Evolutionary conservation across 176 grass and related monocot species (phyloP).

Genomic region (Avena eriantha): DNA sequence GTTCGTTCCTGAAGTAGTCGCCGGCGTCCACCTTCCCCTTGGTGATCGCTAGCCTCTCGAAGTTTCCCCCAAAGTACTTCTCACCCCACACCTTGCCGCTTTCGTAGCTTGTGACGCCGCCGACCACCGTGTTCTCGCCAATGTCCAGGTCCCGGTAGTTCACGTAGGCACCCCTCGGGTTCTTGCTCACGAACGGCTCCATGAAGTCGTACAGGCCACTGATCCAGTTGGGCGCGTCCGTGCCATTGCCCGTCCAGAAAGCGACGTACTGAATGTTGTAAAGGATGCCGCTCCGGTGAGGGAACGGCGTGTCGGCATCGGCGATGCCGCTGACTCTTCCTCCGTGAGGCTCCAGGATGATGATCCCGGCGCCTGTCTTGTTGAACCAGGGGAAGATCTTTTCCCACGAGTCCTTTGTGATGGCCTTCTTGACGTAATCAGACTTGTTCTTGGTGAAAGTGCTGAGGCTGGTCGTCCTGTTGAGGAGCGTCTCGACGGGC

Average conservation of each 20-base stretch:
- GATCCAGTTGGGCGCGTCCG: slow-evolving; percentile 32
- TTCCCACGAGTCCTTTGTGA: background rate
- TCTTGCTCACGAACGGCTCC: slow-evolving; percentile 45
- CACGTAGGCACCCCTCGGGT: slow-evolving; percentile 46
- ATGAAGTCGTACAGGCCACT: slow-evolving; percentile 29
- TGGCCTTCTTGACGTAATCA: slow-evolving; percentile 40
- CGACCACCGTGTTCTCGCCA: slow-evolving; percentile 43
- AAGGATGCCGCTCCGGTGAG: slow-evolving; percentile 35
- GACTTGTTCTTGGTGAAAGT: slow-evolving; percentile 33
- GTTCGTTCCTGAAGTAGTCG: slow-evolving; percentile 68
- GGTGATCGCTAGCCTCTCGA: slow-evolving; percentile 39
- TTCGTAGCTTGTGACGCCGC: slow-evolving; percentile 41
- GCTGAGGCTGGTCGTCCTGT: background rate
- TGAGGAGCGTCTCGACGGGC: slow-evolving; percentile 19
- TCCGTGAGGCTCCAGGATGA: slow-evolving; percentile 41
- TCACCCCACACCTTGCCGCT: slow-evolving; percentile 51
- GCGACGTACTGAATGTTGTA: slow-evolving; percentile 50
- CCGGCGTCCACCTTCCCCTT: slow-evolving; percentile 49
- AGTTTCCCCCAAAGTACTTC: slow-evolving; percentile 54
- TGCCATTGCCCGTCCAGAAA: background rate
- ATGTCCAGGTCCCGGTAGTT: slow-evolving; percentile 60
- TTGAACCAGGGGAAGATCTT: slow-evolving; percentile 21
- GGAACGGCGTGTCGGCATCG: slow-evolving; percentile 29
- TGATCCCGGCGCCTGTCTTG: background rate
- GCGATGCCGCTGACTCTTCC: slow-evolving; percentile 15